Evolutionary conservation across 108 stramenopile species (phyloP), one percentile per base, ranked within the genome.

Genomic region (Cyclotella sp.): DNA sequence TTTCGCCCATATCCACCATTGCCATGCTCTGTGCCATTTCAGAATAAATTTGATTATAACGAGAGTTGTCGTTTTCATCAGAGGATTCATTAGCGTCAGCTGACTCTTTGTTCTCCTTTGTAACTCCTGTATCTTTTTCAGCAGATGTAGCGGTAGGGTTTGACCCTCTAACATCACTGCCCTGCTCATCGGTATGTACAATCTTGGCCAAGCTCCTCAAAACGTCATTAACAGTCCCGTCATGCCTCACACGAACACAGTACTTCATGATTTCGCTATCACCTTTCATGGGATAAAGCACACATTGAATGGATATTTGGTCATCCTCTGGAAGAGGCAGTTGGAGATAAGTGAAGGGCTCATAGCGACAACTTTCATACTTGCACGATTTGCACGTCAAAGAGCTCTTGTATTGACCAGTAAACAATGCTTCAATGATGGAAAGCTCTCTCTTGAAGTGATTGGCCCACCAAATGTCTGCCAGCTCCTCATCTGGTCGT

Each of bases 391-490:
- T 85, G 83, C 99, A 99, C 19, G 93, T 97, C 51, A 98, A 73
- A 49, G 97, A 85, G 66, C 97, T 97, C 75, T 97, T 97, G 78
- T 96, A 96, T 82, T 98, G 97, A 2, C 98, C 99, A 51, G 93
- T 93, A 76, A 97, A 99, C 15, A 96, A 77, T 19, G 97, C 98
- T 10, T 98, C 96, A 45, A 99, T 86, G 29, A 98, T 91, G 24
- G 96, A 97, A 77, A 95, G 84, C 74, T 98, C 96, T 70, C 96
- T 70, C 64, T 93, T 91, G 68, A 99, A 87, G 72, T 98, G 96
- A 60, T 97, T 94, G 34, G 90, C 63, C 99, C 99, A 99, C 96
- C 97, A 97, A 77, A 99, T 98, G 71, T 93, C 94, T 47, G 98
- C 98, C 18, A 99, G 79, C 75, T 97, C 94, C 46, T 87, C 88